Evolutionary conservation across 78 protist genomes (phyloP), one percentile per base, ranked within the genome.

Genomic region (Dictyostelium brefeldianum): DNA sequence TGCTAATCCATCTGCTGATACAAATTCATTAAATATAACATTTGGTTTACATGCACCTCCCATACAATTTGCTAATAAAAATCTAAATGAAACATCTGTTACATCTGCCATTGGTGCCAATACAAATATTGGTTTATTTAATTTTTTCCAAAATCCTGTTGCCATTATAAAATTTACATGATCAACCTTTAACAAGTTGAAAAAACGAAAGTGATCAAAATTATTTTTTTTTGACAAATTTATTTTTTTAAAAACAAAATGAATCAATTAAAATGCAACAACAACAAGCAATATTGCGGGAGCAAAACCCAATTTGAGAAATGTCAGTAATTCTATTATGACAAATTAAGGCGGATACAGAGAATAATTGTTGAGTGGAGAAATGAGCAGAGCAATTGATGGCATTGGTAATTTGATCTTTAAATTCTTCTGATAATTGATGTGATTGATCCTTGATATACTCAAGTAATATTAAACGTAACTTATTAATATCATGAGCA

Each of bases 81-180:
- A 70, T 47, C 93, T n/a, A 77, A 87, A 87, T 25, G 80, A 27
- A 46, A 20, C 20, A 50, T 87, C 93, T 18, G 93, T 77, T 2
- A 87, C 84, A 74, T 87, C 93, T 8, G 70, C 93, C 93, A 87
- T 87, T 20, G 93, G 93, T 87, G 93, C 83, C 17, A 77, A 62
- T 8, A 70, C 22, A 27, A 82, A 50, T 15, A 78, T 22, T 36
- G 83, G 83, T 73, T 73, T 73, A 2, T 36, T 36, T 78, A 78
- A 78, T 54, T 54, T 78, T 29, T 27, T 54, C 83, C 83, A 78
- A 78, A 78, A 78, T 18, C 56, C 56, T 36, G 43, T 36, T 36
- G 43, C 43, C 43, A 36, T 36, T 2, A 3, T 36, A 36, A 36
- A 36, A 36, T 36, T 36, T 36, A 36, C 43, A 36, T 36, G 43